Conservation (phyloP, 164 flowering plant species). For the Nelumbo lutea region DNA sequence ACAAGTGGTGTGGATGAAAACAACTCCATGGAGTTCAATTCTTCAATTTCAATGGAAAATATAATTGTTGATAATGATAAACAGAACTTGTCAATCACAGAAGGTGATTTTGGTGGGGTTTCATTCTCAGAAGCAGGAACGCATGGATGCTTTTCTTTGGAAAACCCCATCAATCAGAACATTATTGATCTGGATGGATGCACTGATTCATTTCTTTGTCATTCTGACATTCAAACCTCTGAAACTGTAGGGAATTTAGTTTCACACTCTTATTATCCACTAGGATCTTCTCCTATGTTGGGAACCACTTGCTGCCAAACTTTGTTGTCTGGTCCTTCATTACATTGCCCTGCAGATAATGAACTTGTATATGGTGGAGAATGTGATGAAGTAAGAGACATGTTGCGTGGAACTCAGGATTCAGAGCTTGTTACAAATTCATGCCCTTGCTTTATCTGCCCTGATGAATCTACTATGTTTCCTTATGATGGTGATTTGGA, state of each 20-base stretch:
- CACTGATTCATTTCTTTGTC: conserved; percentile 25
- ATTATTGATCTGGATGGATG: conserved; percentile 21
- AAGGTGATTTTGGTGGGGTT: conserved; percentile 30
- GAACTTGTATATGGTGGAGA: conserved; percentile 19
- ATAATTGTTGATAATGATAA: conserved; percentile 23
- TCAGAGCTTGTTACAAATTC: conserved; percentile 23
- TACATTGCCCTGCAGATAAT: conserved; percentile 23
- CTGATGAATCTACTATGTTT: conserved; percentile 28
- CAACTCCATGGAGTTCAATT: conserved; percentile 19
- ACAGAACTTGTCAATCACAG: conserved; percentile 28
- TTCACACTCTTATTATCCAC: conserved; percentile 26
- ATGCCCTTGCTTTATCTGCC: conserved; percentile 33
- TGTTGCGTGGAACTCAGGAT: conserved; percentile 26
- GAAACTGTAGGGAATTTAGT: conserved; percentile 21
- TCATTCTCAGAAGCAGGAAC: conserved; percentile 30
- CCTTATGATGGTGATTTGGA: conserved; percentile 27
- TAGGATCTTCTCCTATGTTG: conserved; percentile 23
- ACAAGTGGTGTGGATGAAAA: conserved; percentile 18
- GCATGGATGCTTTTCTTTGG: conserved; percentile 26
- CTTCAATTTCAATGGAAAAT: conserved; percentile 29
- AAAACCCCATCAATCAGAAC: conserved; percentile 21
- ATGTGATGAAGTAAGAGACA: conserved; percentile 19
- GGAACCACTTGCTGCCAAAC: conserved; percentile 30
- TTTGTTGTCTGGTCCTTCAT: conserved; percentile 11
- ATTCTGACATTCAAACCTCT: conserved; percentile 24